Evolutionary conservation across 2,329 filamentous ascomycete species (phyloP).

Genomic region (Zasmidium citrigriseum): DNA sequence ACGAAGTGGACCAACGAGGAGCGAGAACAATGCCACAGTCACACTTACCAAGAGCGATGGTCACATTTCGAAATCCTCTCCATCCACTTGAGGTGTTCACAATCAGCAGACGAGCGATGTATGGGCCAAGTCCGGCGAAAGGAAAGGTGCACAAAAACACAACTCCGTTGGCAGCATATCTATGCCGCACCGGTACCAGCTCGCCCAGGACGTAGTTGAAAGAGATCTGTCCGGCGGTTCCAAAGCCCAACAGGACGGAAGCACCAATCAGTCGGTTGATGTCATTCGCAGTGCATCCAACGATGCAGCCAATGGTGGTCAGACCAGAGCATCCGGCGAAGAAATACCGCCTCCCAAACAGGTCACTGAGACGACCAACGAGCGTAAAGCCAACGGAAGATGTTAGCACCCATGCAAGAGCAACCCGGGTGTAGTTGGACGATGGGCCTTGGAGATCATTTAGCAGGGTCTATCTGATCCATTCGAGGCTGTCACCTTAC

Average conservation of each 20-base stretch:
- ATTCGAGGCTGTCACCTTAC: background rate
- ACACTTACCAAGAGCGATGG: background rate
- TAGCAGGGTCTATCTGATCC: background rate
- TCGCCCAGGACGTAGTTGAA: constrained; percentile 9
- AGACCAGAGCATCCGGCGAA: constrained; percentile 5
- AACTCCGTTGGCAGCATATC: background rate
- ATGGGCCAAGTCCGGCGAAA: constrained; percentile 4
- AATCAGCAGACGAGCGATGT: constrained; percentile 1
- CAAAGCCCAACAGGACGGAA: constrained; percentile 4
- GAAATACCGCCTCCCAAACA: constrained; percentile 13
- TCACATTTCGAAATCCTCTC: background rate
- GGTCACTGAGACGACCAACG: constrained; percentile 9
- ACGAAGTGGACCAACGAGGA: too few species aligned
- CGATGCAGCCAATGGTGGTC: constrained; percentile 5
- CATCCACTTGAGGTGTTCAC: background rate
- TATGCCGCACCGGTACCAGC: constrained; percentile 9
- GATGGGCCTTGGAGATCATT: background rate
- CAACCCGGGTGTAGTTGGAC: constrained; percentile 1
- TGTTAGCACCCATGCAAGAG: constrained; percentile 4
- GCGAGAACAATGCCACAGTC: too few species aligned
- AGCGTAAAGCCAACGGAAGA: constrained; percentile 3
- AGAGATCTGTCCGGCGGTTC: constrained; percentile 5
- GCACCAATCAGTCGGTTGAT: constrained; percentile 11
- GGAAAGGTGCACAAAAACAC: constrained; percentile 4
- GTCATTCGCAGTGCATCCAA: constrained; percentile 1